Evolutionary conservation across 257 asterid genomes (phyloP).

Genomic region (Lycium barbarum): DNA sequence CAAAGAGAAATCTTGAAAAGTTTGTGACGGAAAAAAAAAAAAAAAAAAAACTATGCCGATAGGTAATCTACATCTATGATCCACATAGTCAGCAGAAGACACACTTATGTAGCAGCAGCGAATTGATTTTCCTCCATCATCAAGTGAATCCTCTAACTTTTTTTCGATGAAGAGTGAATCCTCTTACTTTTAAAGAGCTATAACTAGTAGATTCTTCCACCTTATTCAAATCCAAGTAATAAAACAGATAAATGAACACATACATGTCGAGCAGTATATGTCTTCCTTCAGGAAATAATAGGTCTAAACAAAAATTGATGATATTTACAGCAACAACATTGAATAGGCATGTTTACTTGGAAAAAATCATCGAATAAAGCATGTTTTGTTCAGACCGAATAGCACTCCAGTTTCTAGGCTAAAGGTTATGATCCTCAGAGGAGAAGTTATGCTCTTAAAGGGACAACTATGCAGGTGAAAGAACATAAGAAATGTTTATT

Average conservation of each 20-base stretch:
- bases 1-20: background rate
- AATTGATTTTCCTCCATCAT: background rate
- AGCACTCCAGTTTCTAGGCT: constrained; percentile 17
- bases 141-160: background rate
- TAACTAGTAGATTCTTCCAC: constrained; percentile 15
- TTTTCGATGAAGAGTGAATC: background rate
- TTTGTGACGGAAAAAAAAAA: background rate
- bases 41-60: background rate
- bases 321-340: background rate
- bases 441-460: background rate
- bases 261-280: background rate
- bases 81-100: background rate
- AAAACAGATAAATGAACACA: constrained; percentile 2
- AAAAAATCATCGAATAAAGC: background rate
- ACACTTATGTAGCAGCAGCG: background rate
- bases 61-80: background rate
- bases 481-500: background rate
- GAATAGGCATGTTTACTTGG: background rate
- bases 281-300: constrained; percentile 4
- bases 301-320: background rate
- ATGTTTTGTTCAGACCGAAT: background rate
- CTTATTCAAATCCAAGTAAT: constrained; percentile 3
- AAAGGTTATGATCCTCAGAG: background rate
- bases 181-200: background rate
- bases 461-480: constrained; percentile 5